Evolutionary conservation across 2,329 filamentous ascomycete genomes (phyloP).

Genomic region (Cyphellophora europaea): DNA sequence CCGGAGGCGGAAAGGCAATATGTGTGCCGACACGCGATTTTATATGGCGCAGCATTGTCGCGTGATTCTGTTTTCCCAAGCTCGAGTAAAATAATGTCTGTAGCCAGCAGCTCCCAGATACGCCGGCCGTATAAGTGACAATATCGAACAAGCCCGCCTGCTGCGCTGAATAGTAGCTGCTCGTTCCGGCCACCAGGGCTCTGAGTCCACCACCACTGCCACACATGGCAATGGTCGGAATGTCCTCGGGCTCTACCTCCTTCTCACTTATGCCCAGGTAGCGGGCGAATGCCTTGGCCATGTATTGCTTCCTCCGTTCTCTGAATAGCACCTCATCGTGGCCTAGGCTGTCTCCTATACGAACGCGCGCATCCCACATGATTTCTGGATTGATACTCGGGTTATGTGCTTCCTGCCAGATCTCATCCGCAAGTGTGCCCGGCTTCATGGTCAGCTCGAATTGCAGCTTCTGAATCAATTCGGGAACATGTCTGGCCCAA

Average conservation of each 20-base stretch:
- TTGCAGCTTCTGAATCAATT: conserved; percentile 72
- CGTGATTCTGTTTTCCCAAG: conserved; percentile 58
- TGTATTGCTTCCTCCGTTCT: conserved; percentile 56
- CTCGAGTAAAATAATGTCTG: conserved; percentile 81
- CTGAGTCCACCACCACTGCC: conserved; percentile 86
- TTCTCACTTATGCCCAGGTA: conserved; percentile 72
- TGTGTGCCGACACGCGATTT: conserved; percentile 79
- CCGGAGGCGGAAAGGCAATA: conserved; percentile 83
- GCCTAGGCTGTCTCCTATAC: conserved; percentile 73
- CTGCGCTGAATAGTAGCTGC: conserved; percentile 73
- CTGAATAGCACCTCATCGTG: conserved; percentile 72
- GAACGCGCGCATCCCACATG: conserved; percentile 66
- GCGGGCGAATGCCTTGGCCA: conserved; percentile 63
- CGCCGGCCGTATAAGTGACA: conserved; percentile 86
- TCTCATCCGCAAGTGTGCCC: conserved; percentile 81
- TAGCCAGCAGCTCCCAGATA: conserved; percentile 94
- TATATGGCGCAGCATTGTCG: conserved; percentile 68
- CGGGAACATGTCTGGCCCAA: conserved; percentile 71
- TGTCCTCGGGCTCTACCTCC: conserved; percentile 84
- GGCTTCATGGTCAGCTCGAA: conserved; percentile 78
- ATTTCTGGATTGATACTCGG: conserved; percentile 80
- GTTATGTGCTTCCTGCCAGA: conserved; percentile 87
- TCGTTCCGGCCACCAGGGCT: conserved; percentile 81
- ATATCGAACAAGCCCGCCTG: conserved; percentile 90
- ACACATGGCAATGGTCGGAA: conserved; percentile 87